A percentile compares a stretch with the other conserved stretches of the same genome.
phyloP scores from a whole-genome alignment of 2,329 filamentous ascomycete genomes.

The Alternaria infectoria region DNA sequence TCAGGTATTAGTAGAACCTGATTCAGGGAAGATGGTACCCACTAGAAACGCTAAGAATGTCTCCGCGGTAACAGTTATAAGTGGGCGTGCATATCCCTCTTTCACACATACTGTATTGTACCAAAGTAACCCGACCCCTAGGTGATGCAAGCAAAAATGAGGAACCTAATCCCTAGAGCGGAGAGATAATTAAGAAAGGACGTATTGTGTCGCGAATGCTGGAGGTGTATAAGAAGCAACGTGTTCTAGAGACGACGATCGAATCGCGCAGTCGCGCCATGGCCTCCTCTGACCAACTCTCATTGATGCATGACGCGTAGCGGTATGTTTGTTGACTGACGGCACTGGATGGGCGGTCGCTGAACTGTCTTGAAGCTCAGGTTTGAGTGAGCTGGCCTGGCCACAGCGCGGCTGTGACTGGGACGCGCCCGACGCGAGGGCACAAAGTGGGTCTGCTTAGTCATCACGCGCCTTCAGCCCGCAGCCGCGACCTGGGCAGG shows the following conservation, averaged over 20 bases:
- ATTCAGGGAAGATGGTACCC: neutral
- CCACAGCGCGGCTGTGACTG: neutral
- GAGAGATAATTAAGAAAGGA: neutral
- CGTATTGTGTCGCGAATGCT: neutral
- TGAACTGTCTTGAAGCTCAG: neutral
- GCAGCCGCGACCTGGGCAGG: neutral
- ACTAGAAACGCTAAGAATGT: neutral
- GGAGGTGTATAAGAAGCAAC: neutral
- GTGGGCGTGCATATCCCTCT: neutral
- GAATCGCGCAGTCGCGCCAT: neutral
- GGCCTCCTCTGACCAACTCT: neutral
- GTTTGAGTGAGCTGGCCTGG: neutral
- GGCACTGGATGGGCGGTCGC: neutral
- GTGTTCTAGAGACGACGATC: neutral
- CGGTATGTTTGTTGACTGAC: neutral
- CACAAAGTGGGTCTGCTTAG: neutral
- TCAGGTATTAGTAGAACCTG: neutral
- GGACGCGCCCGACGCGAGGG: neutral
- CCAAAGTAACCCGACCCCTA: neutral
- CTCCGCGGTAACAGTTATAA: neutral
- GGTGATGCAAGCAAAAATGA: neutral
- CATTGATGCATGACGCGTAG: neutral
- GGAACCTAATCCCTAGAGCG: neutral
- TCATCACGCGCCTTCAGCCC: neutral
- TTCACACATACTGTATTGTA: neutral